Conservation (phyloP, 345 rosid genomes). For the Citrus maxima region DNA sequence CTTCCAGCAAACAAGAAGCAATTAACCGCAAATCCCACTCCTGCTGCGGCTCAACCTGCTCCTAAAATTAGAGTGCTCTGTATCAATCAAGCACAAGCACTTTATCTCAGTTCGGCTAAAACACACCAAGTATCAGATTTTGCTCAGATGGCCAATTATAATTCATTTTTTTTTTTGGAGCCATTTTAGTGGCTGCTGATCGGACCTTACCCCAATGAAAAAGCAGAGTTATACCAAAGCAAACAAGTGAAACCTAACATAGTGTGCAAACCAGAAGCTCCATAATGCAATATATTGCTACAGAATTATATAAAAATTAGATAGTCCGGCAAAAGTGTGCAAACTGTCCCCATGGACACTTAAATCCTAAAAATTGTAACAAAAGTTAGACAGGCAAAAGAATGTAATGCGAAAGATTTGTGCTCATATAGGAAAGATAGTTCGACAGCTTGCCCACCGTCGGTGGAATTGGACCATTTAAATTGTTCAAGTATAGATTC, state of each 20-base stretch:
- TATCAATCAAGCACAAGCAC: conserved; percentile 13
- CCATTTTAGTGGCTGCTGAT: no score
- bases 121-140: no score
- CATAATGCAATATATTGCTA: neutral
- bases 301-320: no score
- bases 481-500: conserved; percentile 79
- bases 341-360: no score
- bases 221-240: no score
- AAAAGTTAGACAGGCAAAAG: neutral
- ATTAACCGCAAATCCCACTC: conserved; percentile 81
- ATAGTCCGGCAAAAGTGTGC: no score
- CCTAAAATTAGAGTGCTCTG: conserved; percentile 83
- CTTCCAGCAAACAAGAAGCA: conserved; percentile 73
- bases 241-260: no score
- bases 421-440: conserved; percentile 65
- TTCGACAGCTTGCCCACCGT: conserved; percentile 52
- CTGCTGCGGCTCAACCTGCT: conserved; percentile 57
- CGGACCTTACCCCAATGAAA: no score
- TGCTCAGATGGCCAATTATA: no score
- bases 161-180: no score
- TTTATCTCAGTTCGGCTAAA: no score
- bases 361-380: neutral
- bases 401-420: conserved; percentile 5
- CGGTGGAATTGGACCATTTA: conserved; percentile 55
- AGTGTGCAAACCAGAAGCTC: neutral